Percentiles rank a stretch among this genome's conserved stretches.
Evolutionary conservation across 2,329 filamentous ascomycete genomes (phyloP).

Genomic region (Aureobasidium subglaciale): DNA sequence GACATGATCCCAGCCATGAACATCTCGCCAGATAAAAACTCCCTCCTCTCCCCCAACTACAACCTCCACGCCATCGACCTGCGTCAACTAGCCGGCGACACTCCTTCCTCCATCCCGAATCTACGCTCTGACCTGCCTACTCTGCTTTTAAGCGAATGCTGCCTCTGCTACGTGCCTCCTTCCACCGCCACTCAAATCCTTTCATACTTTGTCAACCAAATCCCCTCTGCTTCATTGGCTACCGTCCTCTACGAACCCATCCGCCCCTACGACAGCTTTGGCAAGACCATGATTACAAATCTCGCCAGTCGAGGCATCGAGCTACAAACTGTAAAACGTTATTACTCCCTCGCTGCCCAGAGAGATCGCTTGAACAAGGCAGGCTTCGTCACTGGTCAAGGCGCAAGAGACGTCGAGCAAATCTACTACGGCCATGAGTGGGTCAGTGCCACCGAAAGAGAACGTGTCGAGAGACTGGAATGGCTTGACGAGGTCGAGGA

Average conservation of each 20-base stretch:
- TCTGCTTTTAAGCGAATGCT: constrained; percentile 87
- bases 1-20: constrained; percentile 23
- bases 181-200: constrained; percentile 58
- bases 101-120: constrained; percentile 29
- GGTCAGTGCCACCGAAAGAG: constrained; percentile 64
- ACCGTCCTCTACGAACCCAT: constrained; percentile 87
- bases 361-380: constrained; percentile 56
- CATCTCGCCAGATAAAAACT: constrained; percentile 34
- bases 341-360: constrained; percentile 63
- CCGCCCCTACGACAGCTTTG: constrained; percentile 75
- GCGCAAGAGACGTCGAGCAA: constrained; percentile 55
- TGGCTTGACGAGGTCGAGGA: constrained; percentile 94
- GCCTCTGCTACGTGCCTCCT: constrained; percentile 76
- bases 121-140: constrained; percentile 61
- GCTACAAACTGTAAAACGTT: constrained; percentile 73
- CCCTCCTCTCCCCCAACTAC: constrained; percentile 45
- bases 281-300: constrained; percentile 86
- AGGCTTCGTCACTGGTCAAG: constrained; percentile 55
- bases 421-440: constrained; percentile 58
- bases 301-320: constrained; percentile 72
- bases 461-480: constrained; percentile 70
- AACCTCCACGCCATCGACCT: constrained; percentile 59
- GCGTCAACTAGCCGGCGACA: constrained; percentile 45
- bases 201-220: constrained; percentile 30
- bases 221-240: constrained; percentile 42